Base-by-base conservation (phyloP, 805 yeast genomes). In the Ascoidea asiatica region DNA sequence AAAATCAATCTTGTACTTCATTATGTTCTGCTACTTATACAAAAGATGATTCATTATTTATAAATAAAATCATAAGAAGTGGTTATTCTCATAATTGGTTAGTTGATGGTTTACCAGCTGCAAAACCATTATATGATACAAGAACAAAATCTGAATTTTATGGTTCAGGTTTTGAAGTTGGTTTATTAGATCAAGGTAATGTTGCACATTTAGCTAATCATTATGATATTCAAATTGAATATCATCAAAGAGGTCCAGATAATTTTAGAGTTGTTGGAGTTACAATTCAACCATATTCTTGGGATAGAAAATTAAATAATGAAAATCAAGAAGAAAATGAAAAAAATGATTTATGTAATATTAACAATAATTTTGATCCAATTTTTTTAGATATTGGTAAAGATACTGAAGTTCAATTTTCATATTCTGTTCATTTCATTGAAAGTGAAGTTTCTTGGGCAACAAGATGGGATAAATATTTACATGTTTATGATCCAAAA, bases 381-480 rank as follows among this genome's bases (percentile, higher is more conserved):
- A 69, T 83, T 29, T 52, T 54, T 3, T 67, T 86, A 52, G 65
- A 63, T 42, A 72, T 71, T 42, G 72, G 70, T 19, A 58, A 57
- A 13, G 77, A 72, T 35, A 72, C 79, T 5, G 58, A 60, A 1
- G 95, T 90, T n/a, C 58, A 69, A 18, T 92, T 77, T 65, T 75
- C 95, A n/a, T 92, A 92, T 63, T 79, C 92, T 2, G 92, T 90
- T 18, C 65, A 59, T 35, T 92, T 90, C 70, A 60, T 64, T 19
- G 73, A 73, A 44, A 81, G 90, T 6, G 69, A 67, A 5, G 84
- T 92, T 2, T 76, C 79, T 4, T 92, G 97, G 97, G 97, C 97
- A 33, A 90, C 97, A 2, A 79, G 98, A 66, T 92, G 98, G 98
- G 98, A 92, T 62, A 86, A 87, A 62, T 92, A 92, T 60, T 69